phyloP scores from a whole-genome alignment of 164 flowering plant genomes.

The Magnolia sinica region DNA sequence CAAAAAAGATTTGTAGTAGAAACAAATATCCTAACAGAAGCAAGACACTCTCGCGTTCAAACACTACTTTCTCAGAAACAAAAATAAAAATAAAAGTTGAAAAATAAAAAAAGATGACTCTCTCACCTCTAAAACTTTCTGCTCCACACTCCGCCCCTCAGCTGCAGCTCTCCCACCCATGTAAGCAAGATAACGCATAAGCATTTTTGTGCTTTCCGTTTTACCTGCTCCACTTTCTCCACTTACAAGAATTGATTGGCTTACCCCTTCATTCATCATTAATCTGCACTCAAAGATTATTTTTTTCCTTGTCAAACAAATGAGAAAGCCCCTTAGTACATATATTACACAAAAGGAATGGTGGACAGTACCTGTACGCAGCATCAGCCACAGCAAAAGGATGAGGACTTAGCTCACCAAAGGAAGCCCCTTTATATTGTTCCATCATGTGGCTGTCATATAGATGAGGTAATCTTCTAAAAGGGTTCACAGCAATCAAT shows the following conservation, averaged over 20 bases:
- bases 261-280: slow-evolving; percentile 85
- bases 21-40: background rate
- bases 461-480: slow-evolving; percentile 83
- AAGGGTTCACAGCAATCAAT: slow-evolving; percentile 97
- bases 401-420: slow-evolving; percentile 99
- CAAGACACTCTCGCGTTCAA: background rate
- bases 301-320: background rate
- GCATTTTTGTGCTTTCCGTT: slow-evolving; percentile 97
- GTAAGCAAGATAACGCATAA: slow-evolving; percentile 91
- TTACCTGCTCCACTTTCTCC: slow-evolving; percentile 99
- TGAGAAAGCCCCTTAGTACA: background rate
- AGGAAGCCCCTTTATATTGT: slow-evolving; percentile 88
- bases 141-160: slow-evolving; percentile 78
- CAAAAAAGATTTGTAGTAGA: background rate
- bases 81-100: background rate
- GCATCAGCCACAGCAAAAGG: slow-evolving; percentile 99
- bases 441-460: slow-evolving; percentile 95
- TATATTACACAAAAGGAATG: background rate
- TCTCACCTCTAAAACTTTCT: slow-evolving; percentile 78
- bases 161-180: slow-evolving; percentile 79
- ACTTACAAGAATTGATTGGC: slow-evolving; percentile 94
- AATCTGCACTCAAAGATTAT: slow-evolving; percentile 33
- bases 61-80: background rate
- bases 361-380: slow-evolving; percentile 72
- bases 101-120: background rate